Percentiles rank a stretch among this genome's conserved stretches.
phyloP scores from a whole-genome alignment of 805 yeast species.

The Zygosaccharomyces kombuchaensis region DNA sequence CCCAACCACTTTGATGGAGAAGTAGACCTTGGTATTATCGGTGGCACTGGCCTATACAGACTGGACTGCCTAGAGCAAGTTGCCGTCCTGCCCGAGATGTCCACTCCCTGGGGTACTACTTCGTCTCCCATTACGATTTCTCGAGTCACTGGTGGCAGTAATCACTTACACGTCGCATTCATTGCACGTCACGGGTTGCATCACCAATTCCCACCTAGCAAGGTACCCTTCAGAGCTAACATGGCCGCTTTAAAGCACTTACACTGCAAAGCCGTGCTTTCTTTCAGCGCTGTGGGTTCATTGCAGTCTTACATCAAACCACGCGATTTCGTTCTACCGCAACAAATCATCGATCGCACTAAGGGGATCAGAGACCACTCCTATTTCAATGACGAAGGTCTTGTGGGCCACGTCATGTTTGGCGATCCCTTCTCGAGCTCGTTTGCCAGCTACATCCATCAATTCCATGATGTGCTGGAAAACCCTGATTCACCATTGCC shows the following conservation, averaged over 20 bases:
- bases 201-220: constrained; percentile 86
- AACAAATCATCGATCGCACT: constrained; percentile 94
- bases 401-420: constrained; percentile 95
- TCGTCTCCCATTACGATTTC: constrained; percentile 91
- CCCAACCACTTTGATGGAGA: constrained; percentile 26
- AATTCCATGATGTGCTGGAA: constrained; percentile 52
- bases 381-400: constrained; percentile 78
- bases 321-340: constrained; percentile 94
- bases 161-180: constrained; percentile 75
- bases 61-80: constrained; percentile 79
- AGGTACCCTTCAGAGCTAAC: constrained; percentile 90
- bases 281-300: constrained; percentile 96
- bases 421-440: constrained; percentile 92
- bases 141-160: constrained; percentile 44
- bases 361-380: constrained; percentile 90
- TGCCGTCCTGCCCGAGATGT: constrained; percentile 64
- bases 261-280: constrained; percentile 83
- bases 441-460: constrained; percentile 61
- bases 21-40: constrained; percentile 83
- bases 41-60: constrained; percentile 97
- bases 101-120: constrained; percentile 98
- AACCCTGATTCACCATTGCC: constrained; percentile 47
- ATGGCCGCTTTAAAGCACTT: constrained; percentile 89
- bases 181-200: constrained; percentile 90
- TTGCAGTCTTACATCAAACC: constrained; percentile 85